Percentiles rank a stretch among this genome's conserved stretches.
phyloP scores from a whole-genome alignment of 2,329 filamentous ascomycete genomes.

The Xylaria hypoxylon region DNA sequence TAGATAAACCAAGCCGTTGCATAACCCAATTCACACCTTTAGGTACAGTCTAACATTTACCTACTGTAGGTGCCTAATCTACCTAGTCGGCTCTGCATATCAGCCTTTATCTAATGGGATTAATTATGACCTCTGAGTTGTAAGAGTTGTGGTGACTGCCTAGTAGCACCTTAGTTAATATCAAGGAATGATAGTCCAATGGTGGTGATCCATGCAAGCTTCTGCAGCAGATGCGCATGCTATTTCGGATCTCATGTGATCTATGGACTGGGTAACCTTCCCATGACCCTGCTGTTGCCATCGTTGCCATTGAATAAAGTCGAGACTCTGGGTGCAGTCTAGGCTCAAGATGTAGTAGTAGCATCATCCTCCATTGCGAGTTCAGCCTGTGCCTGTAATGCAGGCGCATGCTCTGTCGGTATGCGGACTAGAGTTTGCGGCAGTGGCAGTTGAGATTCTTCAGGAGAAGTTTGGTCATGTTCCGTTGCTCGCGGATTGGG shows the following conservation, averaged over 20 bases:
- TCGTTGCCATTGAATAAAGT: background rate
- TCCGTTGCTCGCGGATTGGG: constrained; percentile 66
- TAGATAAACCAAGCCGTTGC: constrained; percentile 7
- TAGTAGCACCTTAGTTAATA: background rate
- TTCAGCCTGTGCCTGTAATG: constrained; percentile 71
- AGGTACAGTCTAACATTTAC: background rate
- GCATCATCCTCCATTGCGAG: constrained; percentile 60
- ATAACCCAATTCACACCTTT: background rate
- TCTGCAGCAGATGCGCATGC: background rate
- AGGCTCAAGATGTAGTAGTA: constrained; percentile 23
- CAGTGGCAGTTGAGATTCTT: constrained; percentile 63
- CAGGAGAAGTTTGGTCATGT: constrained; percentile 52
- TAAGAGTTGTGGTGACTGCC: background rate
- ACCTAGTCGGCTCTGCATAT: background rate
- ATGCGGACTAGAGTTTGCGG: constrained; percentile 88
- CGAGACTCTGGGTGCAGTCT: background rate
- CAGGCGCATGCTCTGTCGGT: constrained; percentile 80
- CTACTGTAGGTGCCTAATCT: background rate
- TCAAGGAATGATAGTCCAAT: background rate
- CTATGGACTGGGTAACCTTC: background rate
- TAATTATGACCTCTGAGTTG: background rate
- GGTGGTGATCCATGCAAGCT: background rate
- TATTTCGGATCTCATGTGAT: background rate
- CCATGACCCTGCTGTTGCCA: background rate
- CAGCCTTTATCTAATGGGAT: background rate